A percentile compares a stretch with the other conserved stretches of the same genome.
phyloP scores from a whole-genome alignment of 1,139 yeast genomes.

The Suhomyces bolitotheri region DNA sequence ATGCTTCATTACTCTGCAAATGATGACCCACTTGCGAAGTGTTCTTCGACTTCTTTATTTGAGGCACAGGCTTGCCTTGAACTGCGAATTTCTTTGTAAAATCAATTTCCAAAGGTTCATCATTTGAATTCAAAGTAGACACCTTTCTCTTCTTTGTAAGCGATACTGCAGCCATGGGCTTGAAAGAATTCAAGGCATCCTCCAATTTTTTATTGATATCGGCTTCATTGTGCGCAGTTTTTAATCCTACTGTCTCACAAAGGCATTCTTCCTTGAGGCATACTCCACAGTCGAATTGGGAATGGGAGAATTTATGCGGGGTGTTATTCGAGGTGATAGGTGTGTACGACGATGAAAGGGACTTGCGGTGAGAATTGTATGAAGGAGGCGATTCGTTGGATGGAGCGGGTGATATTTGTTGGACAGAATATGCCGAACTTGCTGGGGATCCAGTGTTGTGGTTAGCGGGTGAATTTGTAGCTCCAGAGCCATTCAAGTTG shows the following conservation, averaged over 20 bases:
- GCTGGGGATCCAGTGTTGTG: slow-evolving; percentile 31
- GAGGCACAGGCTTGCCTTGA: slow-evolving; percentile 8
- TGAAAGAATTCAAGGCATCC: slow-evolving; percentile 41
- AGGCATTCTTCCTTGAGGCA: slow-evolving; percentile 71
- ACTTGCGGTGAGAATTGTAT: slow-evolving; percentile 5
- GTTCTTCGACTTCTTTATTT: slow-evolving; percentile 10
- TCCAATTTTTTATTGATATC: slow-evolving; percentile 23
- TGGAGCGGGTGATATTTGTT: slow-evolving; percentile 58
- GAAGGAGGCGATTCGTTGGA: slow-evolving; percentile 49
- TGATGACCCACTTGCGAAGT: slow-evolving; percentile 5
- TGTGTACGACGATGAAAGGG: slow-evolving; percentile 13
- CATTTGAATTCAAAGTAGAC: slow-evolving; percentile 2
- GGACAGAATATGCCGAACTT: slow-evolving; percentile 35
- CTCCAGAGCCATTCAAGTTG: slow-evolving; percentile 12
- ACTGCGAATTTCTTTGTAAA: slow-evolving; percentile 49
- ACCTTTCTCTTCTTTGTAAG: slow-evolving; percentile 38
- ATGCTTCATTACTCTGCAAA: slow-evolving; percentile 15
- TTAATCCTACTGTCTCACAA: slow-evolving; percentile 66
- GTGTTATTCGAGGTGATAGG: slow-evolving; percentile 24
- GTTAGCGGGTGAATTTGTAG: slow-evolving; percentile 14
- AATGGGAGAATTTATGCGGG: slow-evolving; percentile 10
- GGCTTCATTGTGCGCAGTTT: slow-evolving; percentile 18
- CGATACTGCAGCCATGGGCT: slow-evolving; percentile 64
- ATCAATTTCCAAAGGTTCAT: slow-evolving; percentile 44
- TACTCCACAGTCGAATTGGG: slow-evolving; percentile 57